phyloP scores from a whole-genome alignment of 192 early-diverging fungal species.

The Thoreauomyces humboldtii region DNA sequence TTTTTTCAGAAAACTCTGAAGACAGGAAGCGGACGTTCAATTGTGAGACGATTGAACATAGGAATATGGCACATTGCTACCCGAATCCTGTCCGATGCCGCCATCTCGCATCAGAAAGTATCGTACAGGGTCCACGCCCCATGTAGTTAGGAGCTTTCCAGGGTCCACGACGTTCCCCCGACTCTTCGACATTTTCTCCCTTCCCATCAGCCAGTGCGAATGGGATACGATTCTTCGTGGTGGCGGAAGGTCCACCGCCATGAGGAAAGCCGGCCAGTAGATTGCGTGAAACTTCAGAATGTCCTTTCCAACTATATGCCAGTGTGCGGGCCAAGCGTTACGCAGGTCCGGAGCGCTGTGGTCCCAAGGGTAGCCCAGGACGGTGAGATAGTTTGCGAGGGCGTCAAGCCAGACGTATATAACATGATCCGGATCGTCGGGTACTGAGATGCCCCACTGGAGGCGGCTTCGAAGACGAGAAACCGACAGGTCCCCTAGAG shows the following conservation, averaged over 20 bases:
- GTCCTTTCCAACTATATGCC: constrained; percentile 93
- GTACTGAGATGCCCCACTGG: constrained; percentile 90
- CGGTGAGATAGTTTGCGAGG: constrained; percentile 87
- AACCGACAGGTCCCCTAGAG: constrained; percentile 75
- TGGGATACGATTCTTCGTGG: constrained; percentile 85
- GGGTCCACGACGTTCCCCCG: constrained; percentile 91
- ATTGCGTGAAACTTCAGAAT: constrained; percentile 96
- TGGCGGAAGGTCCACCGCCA: constrained; percentile 78
- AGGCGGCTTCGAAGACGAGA: constrained; percentile 77
- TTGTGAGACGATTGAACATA: not conserved
- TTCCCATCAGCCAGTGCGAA: constrained; percentile 89
- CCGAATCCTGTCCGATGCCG: constrained; percentile 79
- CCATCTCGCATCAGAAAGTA: constrained; percentile 92
- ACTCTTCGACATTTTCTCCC: constrained; percentile 96
- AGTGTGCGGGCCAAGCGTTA: constrained; percentile 60
- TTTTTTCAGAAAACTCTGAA: constrained; percentile 58
- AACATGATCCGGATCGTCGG: constrained; percentile 80
- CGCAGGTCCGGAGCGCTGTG: constrained; percentile 33
- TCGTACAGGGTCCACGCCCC: constrained; percentile 83
- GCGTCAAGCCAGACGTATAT: constrained; percentile 99
- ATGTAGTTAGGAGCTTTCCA: constrained; percentile 60
- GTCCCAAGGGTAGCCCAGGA: constrained; percentile 80
- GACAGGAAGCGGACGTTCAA: not conserved
- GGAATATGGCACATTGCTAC: not conserved
- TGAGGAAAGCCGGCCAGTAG: constrained; percentile 95